Conservation (phyloP, 371 early-diverging fungal genomes). For the Actinomortierella wolfii region DNA sequence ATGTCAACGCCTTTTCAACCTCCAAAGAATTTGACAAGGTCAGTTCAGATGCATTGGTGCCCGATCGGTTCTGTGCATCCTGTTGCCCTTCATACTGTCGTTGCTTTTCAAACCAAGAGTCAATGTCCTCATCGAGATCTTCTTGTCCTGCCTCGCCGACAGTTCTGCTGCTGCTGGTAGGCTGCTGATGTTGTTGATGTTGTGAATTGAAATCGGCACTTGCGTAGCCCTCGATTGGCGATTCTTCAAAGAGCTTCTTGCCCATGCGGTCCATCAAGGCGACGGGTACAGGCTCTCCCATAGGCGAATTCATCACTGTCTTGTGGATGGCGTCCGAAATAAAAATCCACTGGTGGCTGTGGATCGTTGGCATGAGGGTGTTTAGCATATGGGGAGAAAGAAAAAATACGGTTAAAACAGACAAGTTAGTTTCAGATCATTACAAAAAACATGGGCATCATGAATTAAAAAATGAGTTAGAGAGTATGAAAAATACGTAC, state of each 20-base stretch:
- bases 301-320: slow-evolving; percentile 49
- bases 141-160: background rate
- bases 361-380: background rate
- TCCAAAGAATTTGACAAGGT: background rate
- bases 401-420: background rate
- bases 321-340: slow-evolving; percentile 80
- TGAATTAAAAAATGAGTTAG: too few relatives aligned
- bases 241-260: slow-evolving; percentile 54
- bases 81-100: slow-evolving; percentile 1
- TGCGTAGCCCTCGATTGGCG: slow-evolving; percentile 36
- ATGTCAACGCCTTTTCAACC: slow-evolving; percentile 11
- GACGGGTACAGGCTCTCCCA: slow-evolving; percentile 51
- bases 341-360: slow-evolving; percentile 92
- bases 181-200: slow-evolving; percentile 12
- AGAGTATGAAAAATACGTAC: slow-evolving; percentile 58
- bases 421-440: background rate
- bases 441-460: too few relatives aligned
- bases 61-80: background rate
- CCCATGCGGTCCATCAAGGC: slow-evolving; percentile 63
- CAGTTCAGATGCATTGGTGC: slow-evolving; percentile 3
- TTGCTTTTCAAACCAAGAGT: slow-evolving; percentile 10
- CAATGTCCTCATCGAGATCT: slow-evolving; percentile 17
- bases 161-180: background rate
- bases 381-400: background rate
- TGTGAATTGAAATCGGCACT: background rate